Evolutionary conservation across 2,329 filamentous ascomycete species (phyloP).

Genomic region (Mollisia scopiformis): DNA sequence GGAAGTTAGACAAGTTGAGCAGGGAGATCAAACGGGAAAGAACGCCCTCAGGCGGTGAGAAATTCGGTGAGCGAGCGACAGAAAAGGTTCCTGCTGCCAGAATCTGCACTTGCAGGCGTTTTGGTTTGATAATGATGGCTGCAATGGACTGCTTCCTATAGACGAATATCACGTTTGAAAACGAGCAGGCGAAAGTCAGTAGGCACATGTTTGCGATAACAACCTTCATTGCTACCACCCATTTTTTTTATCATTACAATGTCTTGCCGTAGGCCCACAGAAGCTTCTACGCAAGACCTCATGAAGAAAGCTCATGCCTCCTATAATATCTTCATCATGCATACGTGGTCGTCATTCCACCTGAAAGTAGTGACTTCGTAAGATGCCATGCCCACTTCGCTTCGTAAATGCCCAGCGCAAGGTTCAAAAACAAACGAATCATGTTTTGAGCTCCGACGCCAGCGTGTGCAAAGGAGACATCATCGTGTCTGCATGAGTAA

Average conservation of each 20-base stretch:
- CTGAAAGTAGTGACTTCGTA: constrained; percentile 6
- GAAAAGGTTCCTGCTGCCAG: no score
- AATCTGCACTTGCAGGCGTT: no score
- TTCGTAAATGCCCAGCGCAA: constrained; percentile 9
- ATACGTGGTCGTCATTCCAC: constrained; percentile 2
- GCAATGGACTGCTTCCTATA: no score
- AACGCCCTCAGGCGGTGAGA: no score
- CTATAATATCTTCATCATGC: constrained; percentile 9
- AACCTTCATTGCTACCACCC: not conserved
- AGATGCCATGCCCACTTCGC: not conserved
- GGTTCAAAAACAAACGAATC: constrained; percentile 10
- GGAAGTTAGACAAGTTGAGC: no score
- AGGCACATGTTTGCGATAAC: not conserved
- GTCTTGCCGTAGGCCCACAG: not conserved
- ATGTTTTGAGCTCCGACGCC: constrained; percentile 27
- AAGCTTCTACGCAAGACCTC: not conserved
- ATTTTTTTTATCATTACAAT: not conserved
- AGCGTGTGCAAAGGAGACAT: constrained; percentile 20
- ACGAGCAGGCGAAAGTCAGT: no score
- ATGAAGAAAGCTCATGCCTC: not conserved
- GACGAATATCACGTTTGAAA: no score
- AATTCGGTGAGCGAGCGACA: no score
- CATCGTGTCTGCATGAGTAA: constrained; percentile 10
- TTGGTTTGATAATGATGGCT: no score
- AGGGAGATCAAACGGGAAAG: no score